Base-by-base conservation (phyloP, 176 grass and related monocot genomes). In the Sorghum bicolor region DNA sequence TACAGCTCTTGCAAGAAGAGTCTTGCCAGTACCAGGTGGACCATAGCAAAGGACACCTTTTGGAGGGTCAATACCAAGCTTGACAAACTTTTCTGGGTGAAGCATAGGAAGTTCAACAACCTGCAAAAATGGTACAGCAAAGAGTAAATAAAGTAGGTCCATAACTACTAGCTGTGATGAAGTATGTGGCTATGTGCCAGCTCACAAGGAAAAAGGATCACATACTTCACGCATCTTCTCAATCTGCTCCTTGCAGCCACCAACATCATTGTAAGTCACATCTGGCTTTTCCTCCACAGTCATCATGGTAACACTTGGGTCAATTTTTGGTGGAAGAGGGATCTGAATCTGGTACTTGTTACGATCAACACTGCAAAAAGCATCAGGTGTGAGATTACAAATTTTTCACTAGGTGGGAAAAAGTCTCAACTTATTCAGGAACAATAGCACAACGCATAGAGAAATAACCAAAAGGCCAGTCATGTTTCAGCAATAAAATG, bases 221-320 rank as follows among this genome's bases (percentile, higher is more conserved):
- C 90, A 70, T 83, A 94, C 95, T 83, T 97, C 95, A 16, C 92
- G 92, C 95, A 97, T 94, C 60, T 94, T 97, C 84, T 97, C 95
- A 60, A 97, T 97, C 79, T 97, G 95, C 32, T 94, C 95, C 53
- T 97, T 97, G 77, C 92, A 97, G 4, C 95, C 95, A 50, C 95
- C 95, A 39, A 97, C 95, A 60, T 94, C 95, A 15, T 97, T 97
- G 77, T 97, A 97, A 61, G 95, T 97, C 34, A 97, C 92, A 73
- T 97, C 95, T 22, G 95, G 95, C 67, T 97, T 97, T 82, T 94
- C 95, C 80, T 97, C 95, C 17, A 97, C 95, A 0, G 95, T 97
- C 95, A 97, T 97, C 95, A 97, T 97, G 24, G 95, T 97, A 75
- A 97, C 95, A 50, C 92, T 97, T 10, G 94, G 94, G 64, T 97